Base-by-base conservation (phyloP, 2,329 filamentous ascomycete species). In the Nigrospora oryzae region DNA sequence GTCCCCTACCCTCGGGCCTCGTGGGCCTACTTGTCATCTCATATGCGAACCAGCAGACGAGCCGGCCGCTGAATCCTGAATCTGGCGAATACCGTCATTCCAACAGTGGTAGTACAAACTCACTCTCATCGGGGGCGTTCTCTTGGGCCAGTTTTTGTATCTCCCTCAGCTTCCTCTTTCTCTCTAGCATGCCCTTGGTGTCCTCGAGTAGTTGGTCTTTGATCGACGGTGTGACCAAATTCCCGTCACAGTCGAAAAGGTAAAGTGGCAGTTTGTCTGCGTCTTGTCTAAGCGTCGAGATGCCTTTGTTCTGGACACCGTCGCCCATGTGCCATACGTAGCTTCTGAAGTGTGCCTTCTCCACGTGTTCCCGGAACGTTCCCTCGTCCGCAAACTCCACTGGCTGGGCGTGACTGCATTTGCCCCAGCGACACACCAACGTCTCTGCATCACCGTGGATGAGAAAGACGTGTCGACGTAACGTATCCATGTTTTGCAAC, bases 291-390 rank as follows among this genome's bases (percentile, higher is more conserved):
- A 53, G 44, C 13, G 42, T 51, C 43, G 46, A 49, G 17, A 57
- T 55, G 35, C 58, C 57, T 2, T 56, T 63, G 51, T 77, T 78
- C 45, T 60, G 65, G 10, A 73, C 73, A 0, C 80, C 80, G 43
- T 83, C 80, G 14, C 80, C 80, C 36, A 74, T 63, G 49, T 81
- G 69, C 79, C 79, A 83, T 34, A 66, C 63, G 45, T 77, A 63
- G 2, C 72, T 69, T 12, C 66, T 55, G 38, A 83, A 59, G 53
- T 84, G 80, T n/a, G 52, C 54, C 48, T 69, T 56, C 43, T 81
- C 71, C 33, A 82, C 53, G 50, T 84, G 80, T 2, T 59, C 51
- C n/a, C 61, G 51, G 52, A 80, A 71, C 17, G 63, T 61, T 0
- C 54, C 46, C 19, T 52, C 46, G 47, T 53, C 23, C 46, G 36